phyloP scores from a whole-genome alignment of 805 yeast genomes.

The Kregervanrija fluxuum region DNA sequence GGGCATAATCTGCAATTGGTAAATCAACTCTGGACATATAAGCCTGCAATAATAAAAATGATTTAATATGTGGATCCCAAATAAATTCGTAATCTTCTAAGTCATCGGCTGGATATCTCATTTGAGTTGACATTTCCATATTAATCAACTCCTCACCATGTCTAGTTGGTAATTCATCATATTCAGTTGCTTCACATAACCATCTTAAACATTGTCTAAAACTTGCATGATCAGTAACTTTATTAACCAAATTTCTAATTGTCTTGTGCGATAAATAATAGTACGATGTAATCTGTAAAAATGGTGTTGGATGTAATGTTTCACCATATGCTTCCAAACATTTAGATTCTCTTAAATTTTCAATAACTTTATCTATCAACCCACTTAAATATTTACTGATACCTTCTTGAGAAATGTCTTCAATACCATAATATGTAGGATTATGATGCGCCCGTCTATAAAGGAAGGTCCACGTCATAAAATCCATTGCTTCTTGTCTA shows the following conservation, averaged over 20 bases:
- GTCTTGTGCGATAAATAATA: constrained; percentile 92
- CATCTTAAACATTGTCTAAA: constrained; percentile 60
- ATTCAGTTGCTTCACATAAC: constrained; percentile 61
- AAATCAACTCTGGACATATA: constrained; percentile 64
- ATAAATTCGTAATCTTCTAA: constrained; percentile 51
- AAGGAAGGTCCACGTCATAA: constrained; percentile 69
- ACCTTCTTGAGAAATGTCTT: constrained; percentile 50
- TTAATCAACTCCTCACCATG: constrained; percentile 89
- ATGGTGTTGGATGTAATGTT: constrained; percentile 62
- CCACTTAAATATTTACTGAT: constrained; percentile 50
- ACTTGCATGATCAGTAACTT: constrained; percentile 36
- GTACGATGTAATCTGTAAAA: constrained; percentile 77
- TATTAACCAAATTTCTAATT: constrained; percentile 57
- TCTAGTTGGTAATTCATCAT: constrained; percentile 81
- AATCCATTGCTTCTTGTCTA: constrained; percentile 66
- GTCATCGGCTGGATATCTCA: constrained; percentile 57
- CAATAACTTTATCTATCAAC: constrained; percentile 63
- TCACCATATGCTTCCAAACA: constrained; percentile 56
- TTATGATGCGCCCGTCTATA: constrained; percentile 70
- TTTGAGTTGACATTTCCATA: constrained; percentile 69
- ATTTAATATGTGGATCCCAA: constrained; percentile 86
- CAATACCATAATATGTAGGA: constrained; percentile 71
- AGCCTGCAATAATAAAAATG: constrained; percentile 66
- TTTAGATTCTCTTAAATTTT: constrained; percentile 59
- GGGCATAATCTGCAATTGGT: constrained; percentile 92